These are phyloP conservation scores for Protomyces gravidus DNA, from an alignment of 1,139 yeast genomes.

Conservation along the genomic window DNA sequence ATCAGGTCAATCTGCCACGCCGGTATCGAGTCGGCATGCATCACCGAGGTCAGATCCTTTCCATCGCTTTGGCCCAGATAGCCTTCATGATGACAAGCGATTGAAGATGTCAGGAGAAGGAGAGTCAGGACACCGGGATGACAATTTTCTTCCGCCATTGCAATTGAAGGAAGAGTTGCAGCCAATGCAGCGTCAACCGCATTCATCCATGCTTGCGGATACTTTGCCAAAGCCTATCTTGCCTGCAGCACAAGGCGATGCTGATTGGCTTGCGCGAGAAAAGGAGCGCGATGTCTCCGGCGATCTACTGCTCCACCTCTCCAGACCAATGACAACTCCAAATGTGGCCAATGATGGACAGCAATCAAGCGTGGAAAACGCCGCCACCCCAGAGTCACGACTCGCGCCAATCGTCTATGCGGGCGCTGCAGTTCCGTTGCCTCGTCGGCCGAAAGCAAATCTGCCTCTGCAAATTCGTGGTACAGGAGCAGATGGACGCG, in stretches of 20 bases:
- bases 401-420: background rate
- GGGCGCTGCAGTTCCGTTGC: background rate
- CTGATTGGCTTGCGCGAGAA: background rate
- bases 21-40: background rate
- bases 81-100: background rate
- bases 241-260: background rate
- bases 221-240: background rate
- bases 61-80: background rate
- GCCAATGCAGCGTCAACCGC: background rate
- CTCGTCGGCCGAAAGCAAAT: background rate
- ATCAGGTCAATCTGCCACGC: background rate
- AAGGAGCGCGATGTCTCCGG: background rate
- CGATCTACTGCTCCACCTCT: background rate
- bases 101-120: background rate
- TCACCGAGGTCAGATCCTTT: background rate
- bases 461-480: background rate
- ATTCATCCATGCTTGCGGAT: background rate
- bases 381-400: background rate
- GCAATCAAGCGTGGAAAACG: background rate
- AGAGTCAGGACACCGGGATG: too few species aligned
- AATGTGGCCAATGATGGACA: background rate
- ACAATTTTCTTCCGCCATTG: background rate
- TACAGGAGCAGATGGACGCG: background rate
- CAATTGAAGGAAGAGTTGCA: background rate
- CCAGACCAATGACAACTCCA: background rate